A percentile compares a stretch with the other conserved stretches of the same genome.
phyloP scores from a whole-genome alignment of 148 eudicot genomes.

The Hydrangea macrophylla region DNA sequence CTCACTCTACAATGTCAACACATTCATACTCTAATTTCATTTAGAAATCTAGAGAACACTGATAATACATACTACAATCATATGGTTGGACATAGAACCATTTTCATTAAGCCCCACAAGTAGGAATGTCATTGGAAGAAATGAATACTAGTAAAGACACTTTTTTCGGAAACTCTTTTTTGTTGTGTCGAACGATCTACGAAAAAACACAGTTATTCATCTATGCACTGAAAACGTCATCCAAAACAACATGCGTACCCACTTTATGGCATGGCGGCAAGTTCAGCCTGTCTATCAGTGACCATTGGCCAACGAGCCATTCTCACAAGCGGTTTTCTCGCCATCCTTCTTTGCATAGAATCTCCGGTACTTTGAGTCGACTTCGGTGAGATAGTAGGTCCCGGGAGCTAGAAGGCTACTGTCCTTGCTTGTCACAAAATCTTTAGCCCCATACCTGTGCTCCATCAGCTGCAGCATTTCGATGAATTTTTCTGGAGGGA shows the following conservation, averaged over 20 bases:
- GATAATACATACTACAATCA: background rate
- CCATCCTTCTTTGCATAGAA: conserved; percentile 58
- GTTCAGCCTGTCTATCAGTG: conserved; percentile 28
- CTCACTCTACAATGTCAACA: too few relatives aligned
- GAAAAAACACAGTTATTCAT: background rate
- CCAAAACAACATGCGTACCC: background rate
- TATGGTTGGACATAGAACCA: background rate
- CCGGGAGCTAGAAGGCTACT: conserved; percentile 58
- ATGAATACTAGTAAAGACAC: background rate
- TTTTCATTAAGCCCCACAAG: background rate
- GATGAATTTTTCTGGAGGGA: conserved; percentile 64
- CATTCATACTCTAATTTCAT: background rate
- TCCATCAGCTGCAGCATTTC: conserved; percentile 70
- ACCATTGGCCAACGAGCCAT: conserved; percentile 50
- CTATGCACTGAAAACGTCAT: background rate
- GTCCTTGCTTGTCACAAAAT: conserved; percentile 68
- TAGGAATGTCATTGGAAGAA: background rate
- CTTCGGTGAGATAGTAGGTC: conserved; percentile 69
- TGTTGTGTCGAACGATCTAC: background rate
- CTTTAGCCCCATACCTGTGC: conserved; percentile 65
- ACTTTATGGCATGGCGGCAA: background rate
- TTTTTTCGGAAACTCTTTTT: background rate
- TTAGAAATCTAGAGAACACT: background rate
- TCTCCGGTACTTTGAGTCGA: conserved; percentile 63
- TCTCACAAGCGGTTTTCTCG: conserved; percentile 15